Evolutionary conservation across 129 eudicot species (phyloP).

Genomic region (Artemisia argyi): DNA sequence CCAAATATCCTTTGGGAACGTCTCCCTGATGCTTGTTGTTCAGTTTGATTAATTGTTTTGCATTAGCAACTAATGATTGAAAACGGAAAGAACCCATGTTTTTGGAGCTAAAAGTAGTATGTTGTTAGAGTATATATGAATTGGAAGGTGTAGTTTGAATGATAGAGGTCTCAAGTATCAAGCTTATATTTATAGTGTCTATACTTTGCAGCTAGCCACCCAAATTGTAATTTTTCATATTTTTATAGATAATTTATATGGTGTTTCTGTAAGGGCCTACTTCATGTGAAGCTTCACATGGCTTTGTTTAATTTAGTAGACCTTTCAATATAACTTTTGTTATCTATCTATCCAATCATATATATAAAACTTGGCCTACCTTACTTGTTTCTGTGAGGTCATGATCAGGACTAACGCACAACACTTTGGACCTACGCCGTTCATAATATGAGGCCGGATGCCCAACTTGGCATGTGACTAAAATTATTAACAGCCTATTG

Average conservation of each 20-base stretch:
- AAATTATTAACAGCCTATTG: not conserved
- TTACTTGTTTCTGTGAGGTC: slow-evolving; percentile 24
- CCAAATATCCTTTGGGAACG: slow-evolving; percentile 55
- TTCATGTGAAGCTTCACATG: slow-evolving; percentile 30
- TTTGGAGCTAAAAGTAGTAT: not conserved
- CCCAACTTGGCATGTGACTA: not conserved
- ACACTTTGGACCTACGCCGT: slow-evolving; percentile 1
- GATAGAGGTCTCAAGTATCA: not conserved
- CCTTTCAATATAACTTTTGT: slow-evolving; percentile 5
- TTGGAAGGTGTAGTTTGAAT: slow-evolving; percentile 1
- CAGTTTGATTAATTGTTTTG: slow-evolving; percentile 28
- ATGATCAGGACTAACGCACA: not conserved
- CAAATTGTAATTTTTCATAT: not conserved
- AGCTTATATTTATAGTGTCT: not conserved
- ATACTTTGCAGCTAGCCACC: slow-evolving; percentile 14
- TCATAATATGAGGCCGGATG: not conserved
- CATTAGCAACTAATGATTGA: slow-evolving; percentile 29
- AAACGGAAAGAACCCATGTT: slow-evolving; percentile 30
- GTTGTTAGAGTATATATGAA: not conserved
- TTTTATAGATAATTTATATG: not conserved
- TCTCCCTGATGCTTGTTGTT: slow-evolving; percentile 18
- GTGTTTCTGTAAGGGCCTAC: slow-evolving; percentile 28
- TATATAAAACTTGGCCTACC: slow-evolving; percentile 16
- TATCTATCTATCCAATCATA: slow-evolving; percentile 8
- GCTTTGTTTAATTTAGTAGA: slow-evolving; percentile 21